Evolutionary conservation across 139 green algal genomes (phyloP), one percentile per base, ranked within the genome.

Genomic region (Coccomyxa sp.): DNA sequence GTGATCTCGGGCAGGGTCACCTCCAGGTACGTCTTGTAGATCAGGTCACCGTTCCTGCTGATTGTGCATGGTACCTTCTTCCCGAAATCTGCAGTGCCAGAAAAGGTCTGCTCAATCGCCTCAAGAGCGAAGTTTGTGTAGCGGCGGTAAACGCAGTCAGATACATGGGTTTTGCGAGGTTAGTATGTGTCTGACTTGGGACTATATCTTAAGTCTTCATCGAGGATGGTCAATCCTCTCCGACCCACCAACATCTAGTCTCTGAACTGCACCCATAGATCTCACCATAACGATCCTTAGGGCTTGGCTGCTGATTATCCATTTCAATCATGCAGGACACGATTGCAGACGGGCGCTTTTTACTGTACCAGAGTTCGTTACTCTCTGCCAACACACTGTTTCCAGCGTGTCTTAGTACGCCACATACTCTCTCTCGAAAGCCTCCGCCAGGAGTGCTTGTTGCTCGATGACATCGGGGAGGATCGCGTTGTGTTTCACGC

Each of bases 151-250:
- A 58, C 14, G 10, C 10, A 10, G 14, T 58, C 44, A 14, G 12
- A 14, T 14, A 58, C 12, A 14, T 58, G 44, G 10, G 12, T 58
- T 14, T 58, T 14, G 44, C 10, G 12, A 58, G 12, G n/a, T n/a
- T n/a, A n/a, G n/a, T n/a, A n/a, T n/a, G n/a, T n/a, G n/a, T n/a
- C n/a, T n/a, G n/a, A n/a, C 44, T 10, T 58, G 12, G 14, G 44
- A 58, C 44, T 58, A 58, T 58, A 58, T 58, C 44, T 58, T 58
- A 58, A 58, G 44, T n/a, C n/a, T n/a, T n/a, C n/a, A n/a, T n/a
- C n/a, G n/a, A n/a, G n/a, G n/a, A n/a, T n/a, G n/a, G n/a, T n/a
- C 44, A 14, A 58, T 14, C 14, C 44, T 58, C 44, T 27, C 12
- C 14, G 12, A 58, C 44, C 44, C 12, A 58, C 44, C 44, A 10